These are phyloP conservation scores for Cryoendolithus antarcticus DNA, from an alignment of 2,329 filamentous ascomycete species.

Conservation along the genomic window DNA sequence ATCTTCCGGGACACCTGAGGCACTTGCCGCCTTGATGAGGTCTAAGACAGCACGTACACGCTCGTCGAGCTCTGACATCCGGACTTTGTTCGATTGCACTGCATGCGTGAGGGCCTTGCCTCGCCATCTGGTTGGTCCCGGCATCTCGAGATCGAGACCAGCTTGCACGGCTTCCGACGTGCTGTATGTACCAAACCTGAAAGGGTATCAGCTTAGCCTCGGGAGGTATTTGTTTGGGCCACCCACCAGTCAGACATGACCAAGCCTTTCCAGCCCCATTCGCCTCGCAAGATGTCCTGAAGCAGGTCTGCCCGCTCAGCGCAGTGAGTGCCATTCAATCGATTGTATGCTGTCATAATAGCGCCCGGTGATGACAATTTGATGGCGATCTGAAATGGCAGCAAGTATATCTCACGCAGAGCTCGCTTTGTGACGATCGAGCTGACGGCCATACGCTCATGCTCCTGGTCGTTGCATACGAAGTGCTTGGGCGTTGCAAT, in stretches of 20 bases:
- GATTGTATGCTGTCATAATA: slow-evolving; percentile 65
- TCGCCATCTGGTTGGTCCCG: slow-evolving; percentile 34
- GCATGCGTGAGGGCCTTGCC: slow-evolving; percentile 11
- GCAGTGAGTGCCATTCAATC: slow-evolving; percentile 58
- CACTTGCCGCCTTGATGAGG: slow-evolving; percentile 35
- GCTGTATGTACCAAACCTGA: slow-evolving; percentile 52
- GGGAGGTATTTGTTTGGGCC: neutral
- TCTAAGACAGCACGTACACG: slow-evolving; percentile 49
- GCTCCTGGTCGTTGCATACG: slow-evolving; percentile 63
- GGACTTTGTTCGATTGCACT: slow-evolving; percentile 5
- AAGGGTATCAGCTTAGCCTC: neutral
- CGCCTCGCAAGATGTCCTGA: slow-evolving; percentile 54
- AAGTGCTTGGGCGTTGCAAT: slow-evolving; percentile 72
- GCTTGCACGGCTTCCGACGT: slow-evolving; percentile 54
- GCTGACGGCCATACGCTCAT: slow-evolving; percentile 51
- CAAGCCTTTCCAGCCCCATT: slow-evolving; percentile 51
- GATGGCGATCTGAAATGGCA: slow-evolving; percentile 61
- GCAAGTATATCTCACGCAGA: slow-evolving; percentile 58
- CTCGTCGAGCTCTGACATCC: slow-evolving; percentile 34
- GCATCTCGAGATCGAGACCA: slow-evolving; percentile 77
- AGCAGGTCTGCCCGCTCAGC: slow-evolving; percentile 54
- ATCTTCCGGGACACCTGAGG: slow-evolving; percentile 6
- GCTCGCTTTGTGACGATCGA: slow-evolving; percentile 52
- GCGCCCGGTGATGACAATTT: neutral
- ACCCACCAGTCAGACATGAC: slow-evolving; percentile 56